phyloP scores from a whole-genome alignment of 108 stramenopile genomes.

The Pseudonitzschia delicatissima region DNA sequence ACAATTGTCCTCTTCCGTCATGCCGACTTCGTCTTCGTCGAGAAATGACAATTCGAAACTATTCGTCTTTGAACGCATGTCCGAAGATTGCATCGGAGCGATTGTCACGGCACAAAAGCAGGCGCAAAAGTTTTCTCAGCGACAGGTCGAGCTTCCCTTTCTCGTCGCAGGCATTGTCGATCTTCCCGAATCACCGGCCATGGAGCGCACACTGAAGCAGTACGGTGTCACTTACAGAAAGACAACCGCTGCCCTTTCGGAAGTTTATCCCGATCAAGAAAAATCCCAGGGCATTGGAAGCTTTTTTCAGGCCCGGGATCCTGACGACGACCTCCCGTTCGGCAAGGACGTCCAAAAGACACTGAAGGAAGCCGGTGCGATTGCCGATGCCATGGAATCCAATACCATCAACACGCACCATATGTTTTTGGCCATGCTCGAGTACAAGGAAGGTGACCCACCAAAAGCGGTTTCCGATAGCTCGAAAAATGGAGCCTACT shows the following conservation, averaged over 20 bases:
- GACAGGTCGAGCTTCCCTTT: constrained; percentile 33
- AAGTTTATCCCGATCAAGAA: constrained; percentile 27
- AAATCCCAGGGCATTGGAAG: constrained; percentile 3
- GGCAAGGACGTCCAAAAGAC: constrained; percentile 33
- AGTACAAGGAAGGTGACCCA: constrained; percentile 40
- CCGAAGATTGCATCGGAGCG: constrained; percentile 56
- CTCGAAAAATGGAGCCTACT: constrained; percentile 40
- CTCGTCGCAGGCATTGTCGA: constrained; percentile 49
- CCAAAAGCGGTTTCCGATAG: constrained; percentile 31
- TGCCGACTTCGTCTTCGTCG: background rate
- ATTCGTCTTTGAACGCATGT: constrained; percentile 62
- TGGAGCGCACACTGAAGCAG: constrained; percentile 42
- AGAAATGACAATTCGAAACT: constrained; percentile 8
- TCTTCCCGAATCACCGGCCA: constrained; percentile 37
- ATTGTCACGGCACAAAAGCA: constrained; percentile 54
- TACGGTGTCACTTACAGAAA: constrained; percentile 44
- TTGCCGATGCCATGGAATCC: constrained; percentile 47
- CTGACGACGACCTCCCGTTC: constrained; percentile 54
- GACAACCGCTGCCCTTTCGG: constrained; percentile 18
- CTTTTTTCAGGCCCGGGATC: constrained; percentile 31
- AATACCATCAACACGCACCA: constrained; percentile 50
- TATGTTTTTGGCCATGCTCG: constrained; percentile 55
- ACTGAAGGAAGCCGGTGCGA: constrained; percentile 29
- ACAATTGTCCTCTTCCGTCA: background rate
- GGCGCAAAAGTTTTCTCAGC: constrained; percentile 27